Base-by-base conservation (phyloP, 2,329 filamentous ascomycete genomes). In the Aspergillus sclerotialis region DNA sequence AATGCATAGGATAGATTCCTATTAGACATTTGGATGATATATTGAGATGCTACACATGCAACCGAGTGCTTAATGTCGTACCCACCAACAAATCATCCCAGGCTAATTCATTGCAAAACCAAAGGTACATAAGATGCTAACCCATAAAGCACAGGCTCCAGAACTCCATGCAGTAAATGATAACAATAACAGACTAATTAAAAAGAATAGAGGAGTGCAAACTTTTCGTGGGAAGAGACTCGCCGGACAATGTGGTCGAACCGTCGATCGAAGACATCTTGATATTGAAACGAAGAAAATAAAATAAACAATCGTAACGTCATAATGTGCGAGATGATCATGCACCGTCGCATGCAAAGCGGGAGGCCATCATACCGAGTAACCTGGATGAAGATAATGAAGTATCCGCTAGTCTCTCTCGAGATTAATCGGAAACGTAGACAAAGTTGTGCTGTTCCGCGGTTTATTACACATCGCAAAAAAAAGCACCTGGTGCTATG, bases 391-490 rank as follows among this genome's bases (percentile, higher is more conserved):
- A n/a, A n/a, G n/a, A n/a, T n/a, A n/a, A n/a, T n/a, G n/a, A n/a
- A n/a, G n/a, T n/a, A n/a, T n/a, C n/a, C 19, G 6, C 19, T 10
- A 6, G 10, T 23, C 19, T 23, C 19, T 23, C 19, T 23, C 19
- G 19, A 23, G 10, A 23, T 23, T 7, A 23, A 23, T n/a, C n/a
- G n/a, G 19, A 10, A 23, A 7, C 10, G 19, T 10, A 23, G 19
- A 23, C 19, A 23, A 23, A 10, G 19, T 10, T 10, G 7, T 6
- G 19, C 40, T 4, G 13, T 37, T 43, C 38, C 47, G 56, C 56
- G 56, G 56, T 60, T 60, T 60, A 60, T 58, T 42, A 40, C 43
- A 36, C 56, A 50, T 60, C 56, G 56, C 56, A 52, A 49, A 53
- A 40, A 39, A 26, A 25, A 30, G 36, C 36, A 31, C 32, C 34